Base-by-base conservation (phyloP, 176 grass and related monocot genomes). In the Eleusine indica region DNA sequence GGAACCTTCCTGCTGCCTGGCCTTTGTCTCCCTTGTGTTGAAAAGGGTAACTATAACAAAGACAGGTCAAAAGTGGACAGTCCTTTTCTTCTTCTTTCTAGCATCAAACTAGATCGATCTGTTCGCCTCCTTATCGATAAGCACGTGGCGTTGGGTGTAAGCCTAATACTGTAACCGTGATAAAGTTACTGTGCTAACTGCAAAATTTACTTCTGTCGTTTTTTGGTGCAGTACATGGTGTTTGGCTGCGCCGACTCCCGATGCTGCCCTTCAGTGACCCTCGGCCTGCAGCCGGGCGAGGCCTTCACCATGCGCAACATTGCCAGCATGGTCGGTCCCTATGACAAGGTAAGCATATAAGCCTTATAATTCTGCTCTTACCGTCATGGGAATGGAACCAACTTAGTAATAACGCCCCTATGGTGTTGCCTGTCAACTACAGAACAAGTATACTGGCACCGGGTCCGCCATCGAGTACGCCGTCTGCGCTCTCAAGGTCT, bases 241-340 rank as follows among this genome's bases (percentile, higher is more conserved):
- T 98, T 98, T 85, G 85, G 91, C 0, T 98, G 96, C 65, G 16
- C 96, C 12, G 96, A 98, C 83, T 98, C 96, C 0, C 93, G 96
- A 0, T 89, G 91, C 82, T 98, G 96, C 93, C 96, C 96, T 17
- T 98, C 93, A n/a, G 96, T 98, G 84, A 87, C 91, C 61, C 85
- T 98, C 11, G 89, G 89, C 18, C 90, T 95, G 73, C 9, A 94
- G 74, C 96, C 96, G 18, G 96, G 96, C 7, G 96, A 98, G 76
- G 96, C 96, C 77, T 98, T 98, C 87, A 88, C 85, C 57, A 38
- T 98, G 69, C 96, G 96, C 57, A 98, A 98, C 91, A 91, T 98
- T 51, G 93, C 96, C 74, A 85, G 78, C 80, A 95, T 98, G 76
- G 93, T 98, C 38, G 89, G 93, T 0, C 1, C 87, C 6, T 95